Evolutionary conservation across 164 flowering plant genomes (phyloP), one percentile per base, ranked within the genome.

Genomic region (Umbilicus rupestris): DNA sequence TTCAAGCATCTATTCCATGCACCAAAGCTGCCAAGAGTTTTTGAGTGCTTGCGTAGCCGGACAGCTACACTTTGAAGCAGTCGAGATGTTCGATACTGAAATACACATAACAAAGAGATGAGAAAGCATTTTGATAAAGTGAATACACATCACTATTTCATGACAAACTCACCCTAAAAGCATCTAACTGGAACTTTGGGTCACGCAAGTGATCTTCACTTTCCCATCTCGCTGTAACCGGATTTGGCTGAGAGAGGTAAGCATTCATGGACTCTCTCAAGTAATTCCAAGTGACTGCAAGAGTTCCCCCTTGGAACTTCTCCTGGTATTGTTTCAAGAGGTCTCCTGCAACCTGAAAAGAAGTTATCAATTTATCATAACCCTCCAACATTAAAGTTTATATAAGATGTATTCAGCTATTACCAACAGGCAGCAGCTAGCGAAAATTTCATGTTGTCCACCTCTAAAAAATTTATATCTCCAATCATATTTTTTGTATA

Each of bases 1-100:
- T 94, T 94, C 67, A 94, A 80, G 78, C 98, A 94, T 81, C 98
- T 80, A 76, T 94, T 94, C 98, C 98, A 94, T 58, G 97, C 98
- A 72, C 97, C 96, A 78, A 94, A 94, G 69, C 80, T 52, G 7
- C 98, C 98, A 49, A 90, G 95, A 74, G 76, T 82, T 72, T 88
- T 89, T 8, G 87, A 71, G 76, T 94, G 98, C 79, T 94, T 90
- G 63, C 74, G 82, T 10, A 90, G 83, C 45, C 98, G 84, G 37
- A 82, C 77, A 28, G 89, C 87, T 60, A 76, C 96, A 73, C 89
- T 91, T 52, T 94, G 98, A 73, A 94, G 96, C 74, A 94, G 77
- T 42, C 93, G 76, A 64, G 98, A 94, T 58, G 97, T 94, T 55
- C 98, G 95, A 64, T 88, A 91, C 98, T 94, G 91, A 66, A 68